Conservation (phyloP, 768 basidiomycete genomes). For the Botryobasidium botryosum region DNA sequence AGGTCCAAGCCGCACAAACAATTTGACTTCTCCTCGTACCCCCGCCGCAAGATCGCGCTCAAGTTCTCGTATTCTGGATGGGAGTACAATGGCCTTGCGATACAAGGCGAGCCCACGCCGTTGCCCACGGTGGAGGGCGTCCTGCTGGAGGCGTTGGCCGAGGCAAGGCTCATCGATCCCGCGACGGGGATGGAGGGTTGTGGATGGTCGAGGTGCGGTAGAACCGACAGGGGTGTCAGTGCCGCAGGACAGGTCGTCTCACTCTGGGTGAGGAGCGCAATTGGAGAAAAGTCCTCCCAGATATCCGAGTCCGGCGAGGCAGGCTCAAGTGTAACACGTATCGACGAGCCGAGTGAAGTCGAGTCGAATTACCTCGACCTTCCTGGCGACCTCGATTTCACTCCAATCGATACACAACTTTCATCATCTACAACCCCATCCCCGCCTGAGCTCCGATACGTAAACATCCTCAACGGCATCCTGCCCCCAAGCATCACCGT, state of each 20-base stretch:
- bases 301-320: constrained; percentile 8
- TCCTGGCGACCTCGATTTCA: not conserved
- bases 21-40: constrained; percentile 52
- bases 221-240: constrained; percentile 92
- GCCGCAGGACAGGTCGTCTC: constrained; percentile 87
- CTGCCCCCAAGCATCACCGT: constrained; percentile 82
- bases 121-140: constrained; percentile 85
- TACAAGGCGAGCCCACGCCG: constrained; percentile 50
- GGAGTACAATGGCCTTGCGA: constrained; percentile 82
- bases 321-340: not conserved
- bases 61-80: constrained; percentile 87
- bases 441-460: constrained; percentile 51
- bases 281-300: constrained; percentile 14
- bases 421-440: constrained; percentile 8
- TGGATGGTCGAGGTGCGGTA: constrained; percentile 78
- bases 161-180: constrained; percentile 59
- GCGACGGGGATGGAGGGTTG: constrained; percentile 66
- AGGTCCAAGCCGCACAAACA: constrained; percentile 17
- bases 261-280: constrained; percentile 70
- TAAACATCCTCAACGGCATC: constrained; percentile 65
- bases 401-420: not conserved
- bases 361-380: too few species aligned
- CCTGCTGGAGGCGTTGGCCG: constrained; percentile 61
- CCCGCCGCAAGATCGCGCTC: constrained; percentile 79
- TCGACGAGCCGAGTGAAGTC: not conserved